Evolutionary conservation across 495 filamentous ascomycete species (phyloP).

Genomic region (Penicillium paxilli): DNA sequence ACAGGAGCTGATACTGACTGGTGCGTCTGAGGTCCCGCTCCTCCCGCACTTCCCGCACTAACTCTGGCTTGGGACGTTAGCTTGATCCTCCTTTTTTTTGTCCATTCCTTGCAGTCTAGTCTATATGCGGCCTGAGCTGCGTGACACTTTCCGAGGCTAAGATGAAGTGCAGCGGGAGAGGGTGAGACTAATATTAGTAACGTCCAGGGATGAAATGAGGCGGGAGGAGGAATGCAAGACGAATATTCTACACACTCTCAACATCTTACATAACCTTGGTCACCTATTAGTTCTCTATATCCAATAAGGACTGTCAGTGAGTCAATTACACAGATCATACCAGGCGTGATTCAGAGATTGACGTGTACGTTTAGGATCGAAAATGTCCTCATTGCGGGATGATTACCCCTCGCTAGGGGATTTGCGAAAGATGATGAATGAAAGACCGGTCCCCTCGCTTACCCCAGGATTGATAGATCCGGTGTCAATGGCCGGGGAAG

Average conservation of each 20-base stretch:
- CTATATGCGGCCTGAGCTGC: background rate
- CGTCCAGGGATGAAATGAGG: too few species aligned
- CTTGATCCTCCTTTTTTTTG: background rate
- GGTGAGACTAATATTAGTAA: background rate
- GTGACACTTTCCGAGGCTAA: background rate
- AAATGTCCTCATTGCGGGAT: background rate
- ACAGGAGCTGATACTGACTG: too few species aligned
- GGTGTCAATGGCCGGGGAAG: conserved; percentile 12
- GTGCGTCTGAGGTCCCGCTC: too few species aligned
- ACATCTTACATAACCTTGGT: too few species aligned
- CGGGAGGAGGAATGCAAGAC: too few species aligned
- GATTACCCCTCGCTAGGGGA: conserved; percentile 17
- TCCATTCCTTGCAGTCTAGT: background rate
- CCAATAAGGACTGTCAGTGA: background rate
- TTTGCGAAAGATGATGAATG: conserved; percentile 22
- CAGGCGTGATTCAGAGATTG: too few species aligned
- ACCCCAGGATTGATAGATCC: conserved; percentile 13
- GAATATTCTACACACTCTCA: too few species aligned
- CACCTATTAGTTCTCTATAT: background rate
- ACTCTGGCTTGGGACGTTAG: background rate
- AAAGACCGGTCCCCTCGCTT: conserved; percentile 16
- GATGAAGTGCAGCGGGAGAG: background rate
- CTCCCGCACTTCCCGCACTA: too few species aligned
- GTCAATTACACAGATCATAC: background rate
- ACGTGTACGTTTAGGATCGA: too few species aligned